Percentiles rank a stretch among this genome's conserved stretches.
Conservation (phyloP, 345 rosid species). For the Citrus cavaleriei region DNA sequence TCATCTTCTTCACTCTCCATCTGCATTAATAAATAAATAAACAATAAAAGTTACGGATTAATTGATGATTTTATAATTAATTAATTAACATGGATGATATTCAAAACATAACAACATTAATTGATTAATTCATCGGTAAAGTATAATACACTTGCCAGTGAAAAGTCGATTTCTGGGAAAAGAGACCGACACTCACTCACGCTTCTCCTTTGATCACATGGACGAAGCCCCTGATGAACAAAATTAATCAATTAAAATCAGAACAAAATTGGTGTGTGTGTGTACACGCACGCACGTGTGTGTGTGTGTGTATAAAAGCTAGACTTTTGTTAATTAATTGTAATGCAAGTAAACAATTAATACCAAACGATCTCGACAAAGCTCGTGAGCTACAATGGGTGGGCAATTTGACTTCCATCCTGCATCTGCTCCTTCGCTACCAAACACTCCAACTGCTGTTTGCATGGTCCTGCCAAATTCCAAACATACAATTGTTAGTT, state of each 20-base stretch:
- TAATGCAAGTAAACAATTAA: background rate
- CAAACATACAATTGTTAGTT: no score
- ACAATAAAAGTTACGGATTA: no score
- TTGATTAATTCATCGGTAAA: no score
- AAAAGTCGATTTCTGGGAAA: constrained; percentile 1
- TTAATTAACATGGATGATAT: no score
- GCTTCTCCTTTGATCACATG: constrained; percentile 9
- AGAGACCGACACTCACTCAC: constrained; percentile 5
- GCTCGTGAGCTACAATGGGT: constrained; percentile 55
- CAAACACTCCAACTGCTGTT: constrained; percentile 67
- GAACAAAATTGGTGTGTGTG: no score
- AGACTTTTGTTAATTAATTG: no score
- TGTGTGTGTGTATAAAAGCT: no score
- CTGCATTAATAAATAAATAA: constrained; percentile 19
- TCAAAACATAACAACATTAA: no score
- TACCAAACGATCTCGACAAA: constrained; percentile 69
- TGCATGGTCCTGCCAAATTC: constrained; percentile 52
- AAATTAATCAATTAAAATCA: background rate
- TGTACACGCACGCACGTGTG: no score
- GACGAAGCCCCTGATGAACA: constrained; percentile 1
- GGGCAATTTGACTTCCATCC: constrained; percentile 44
- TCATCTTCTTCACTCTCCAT: constrained; percentile 67
- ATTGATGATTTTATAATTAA: no score
- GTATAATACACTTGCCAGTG: background rate
- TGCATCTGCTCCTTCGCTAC: constrained; percentile 27